Percentiles rank a stretch among this genome's conserved stretches.
These are phyloP conservation scores for Metschnikowia sp. DNA, from an alignment of 805 yeast genomes.

Conservation along the genomic window DNA sequence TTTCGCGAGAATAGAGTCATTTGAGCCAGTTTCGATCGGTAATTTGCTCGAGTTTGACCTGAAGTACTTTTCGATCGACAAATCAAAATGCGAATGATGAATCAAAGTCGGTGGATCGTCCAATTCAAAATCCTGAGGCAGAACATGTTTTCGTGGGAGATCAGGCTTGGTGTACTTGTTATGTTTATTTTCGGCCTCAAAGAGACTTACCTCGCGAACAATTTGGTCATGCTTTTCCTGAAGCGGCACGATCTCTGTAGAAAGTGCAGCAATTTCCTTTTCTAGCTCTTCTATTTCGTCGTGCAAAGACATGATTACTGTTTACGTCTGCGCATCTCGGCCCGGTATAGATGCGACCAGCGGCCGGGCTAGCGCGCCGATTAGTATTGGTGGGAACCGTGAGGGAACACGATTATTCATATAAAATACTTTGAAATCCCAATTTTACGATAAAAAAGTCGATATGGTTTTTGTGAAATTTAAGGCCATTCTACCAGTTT, in stretches of 20 bases:
- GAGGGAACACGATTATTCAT: no score
- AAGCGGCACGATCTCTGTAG: slow-evolving; percentile 11
- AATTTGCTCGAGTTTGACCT: neutral
- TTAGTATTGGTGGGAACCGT: no score
- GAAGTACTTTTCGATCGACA: slow-evolving; percentile 16
- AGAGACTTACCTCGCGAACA: slow-evolving; percentile 11
- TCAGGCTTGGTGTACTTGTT: slow-evolving; percentile 10
- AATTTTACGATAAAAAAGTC: no score
- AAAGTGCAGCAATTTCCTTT: slow-evolving; percentile 13
- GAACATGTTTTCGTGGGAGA: neutral
- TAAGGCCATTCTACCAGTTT: no score
- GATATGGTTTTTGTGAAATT: no score
- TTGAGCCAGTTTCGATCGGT: neutral
- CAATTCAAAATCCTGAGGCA: neutral
- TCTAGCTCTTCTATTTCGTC: slow-evolving; percentile 10
- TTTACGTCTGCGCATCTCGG: neutral
- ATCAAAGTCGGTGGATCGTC: slow-evolving; percentile 18
- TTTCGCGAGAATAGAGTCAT: slow-evolving; percentile 8
- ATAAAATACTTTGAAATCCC: no score
- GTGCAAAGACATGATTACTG: slow-evolving; percentile 7
- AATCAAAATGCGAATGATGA: slow-evolving; percentile 18
- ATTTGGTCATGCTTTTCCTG: slow-evolving; percentile 10
- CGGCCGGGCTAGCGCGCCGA: no score
- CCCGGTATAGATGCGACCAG: neutral
- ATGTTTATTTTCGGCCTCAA: slow-evolving; percentile 15